phyloP scores from a whole-genome alignment of 305 asterid species.

The Fraxinus xanthoxyloides region DNA sequence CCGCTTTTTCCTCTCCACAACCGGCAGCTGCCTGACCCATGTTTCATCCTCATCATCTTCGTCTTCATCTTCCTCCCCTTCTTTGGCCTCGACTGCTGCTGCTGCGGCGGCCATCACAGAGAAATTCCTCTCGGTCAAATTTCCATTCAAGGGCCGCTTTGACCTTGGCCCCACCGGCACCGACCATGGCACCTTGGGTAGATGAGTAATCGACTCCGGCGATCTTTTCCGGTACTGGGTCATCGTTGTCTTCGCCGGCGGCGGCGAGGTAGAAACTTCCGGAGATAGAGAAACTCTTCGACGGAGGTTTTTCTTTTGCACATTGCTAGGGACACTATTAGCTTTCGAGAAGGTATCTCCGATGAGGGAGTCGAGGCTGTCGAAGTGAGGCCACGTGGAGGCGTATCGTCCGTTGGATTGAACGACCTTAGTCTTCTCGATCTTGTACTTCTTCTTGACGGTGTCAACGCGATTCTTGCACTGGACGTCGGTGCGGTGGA shows the following conservation, averaged over 20 bases:
- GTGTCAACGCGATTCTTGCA: conserved; percentile 95
- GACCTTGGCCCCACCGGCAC: conserved; percentile 81
- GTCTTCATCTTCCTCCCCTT: conserved; percentile 22
- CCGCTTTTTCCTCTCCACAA: conserved; percentile 33
- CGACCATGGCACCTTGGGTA: conserved; percentile 37
- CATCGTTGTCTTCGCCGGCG: conserved; percentile 20
- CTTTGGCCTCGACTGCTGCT: conserved; percentile 56
- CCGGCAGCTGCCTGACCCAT: conserved; percentile 18
- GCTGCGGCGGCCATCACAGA: conserved; percentile 77
- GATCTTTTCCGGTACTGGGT: conserved; percentile 26
- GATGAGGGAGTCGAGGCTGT: conserved; percentile 58
- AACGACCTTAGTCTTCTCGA: conserved; percentile 57
- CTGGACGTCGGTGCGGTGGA: conserved; percentile 80
- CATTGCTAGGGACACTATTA: conserved; percentile 12
- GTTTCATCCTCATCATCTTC: conserved; percentile 38
- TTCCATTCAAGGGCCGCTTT: conserved; percentile 52
- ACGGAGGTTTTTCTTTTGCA: conserved; percentile 31
- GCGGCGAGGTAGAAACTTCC: conserved; percentile 40
- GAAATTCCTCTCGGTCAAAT: conserved; percentile 59
- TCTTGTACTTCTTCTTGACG: conserved; percentile 78
- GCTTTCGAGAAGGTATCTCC: conserved; percentile 47
- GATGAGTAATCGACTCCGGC: conserved; percentile 23
- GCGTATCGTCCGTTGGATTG: conserved; percentile 54
- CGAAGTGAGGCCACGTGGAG: conserved; percentile 77
- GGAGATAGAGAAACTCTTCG: conserved; percentile 38